A percentile compares a stretch with the other conserved stretches of the same genome.
These are phyloP conservation scores for Aspergillaceae sp. DNA, from an alignment of 2,329 filamentous ascomycete genomes.

Conservation along the genomic window DNA sequence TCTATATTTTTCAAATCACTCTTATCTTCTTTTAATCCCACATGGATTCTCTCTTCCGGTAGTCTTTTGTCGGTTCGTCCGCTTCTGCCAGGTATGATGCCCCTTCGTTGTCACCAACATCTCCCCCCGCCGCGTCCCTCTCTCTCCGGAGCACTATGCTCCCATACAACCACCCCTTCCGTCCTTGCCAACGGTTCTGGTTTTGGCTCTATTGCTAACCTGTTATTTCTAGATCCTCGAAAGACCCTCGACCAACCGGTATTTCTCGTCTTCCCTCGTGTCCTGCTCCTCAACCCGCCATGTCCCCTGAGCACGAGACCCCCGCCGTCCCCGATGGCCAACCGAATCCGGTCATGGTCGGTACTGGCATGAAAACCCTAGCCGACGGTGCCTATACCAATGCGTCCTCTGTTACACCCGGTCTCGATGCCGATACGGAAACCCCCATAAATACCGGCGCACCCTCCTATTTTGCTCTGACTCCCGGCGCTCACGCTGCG, in stretches of 20 bases:
- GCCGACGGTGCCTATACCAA: constrained; percentile 19
- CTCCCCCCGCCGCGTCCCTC: constrained; percentile 11
- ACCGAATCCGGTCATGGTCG: constrained; percentile 23
- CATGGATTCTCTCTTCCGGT: not conserved
- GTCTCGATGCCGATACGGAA: constrained; percentile 14
- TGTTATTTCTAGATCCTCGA: not conserved
- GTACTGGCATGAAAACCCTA: constrained; percentile 18
- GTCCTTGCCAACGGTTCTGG: too few species aligned
- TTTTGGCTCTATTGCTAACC: not conserved
- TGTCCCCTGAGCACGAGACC: constrained; percentile 16
- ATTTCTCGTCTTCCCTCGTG: constrained; percentile 1
- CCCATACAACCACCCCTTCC: too few species aligned
- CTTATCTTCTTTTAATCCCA: not conserved
- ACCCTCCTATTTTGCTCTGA: constrained; percentile 22
- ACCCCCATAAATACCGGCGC: constrained; percentile 11
- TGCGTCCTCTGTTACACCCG: constrained; percentile 22
- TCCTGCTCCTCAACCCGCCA: constrained; percentile 7
- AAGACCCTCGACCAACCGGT: too few species aligned
- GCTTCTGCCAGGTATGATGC: not conserved
- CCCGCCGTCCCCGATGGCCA: constrained; percentile 20
- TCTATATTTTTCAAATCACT: not conserved
- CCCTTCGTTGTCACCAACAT: not conserved
- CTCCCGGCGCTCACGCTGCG: constrained; percentile 14
- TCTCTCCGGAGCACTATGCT: not conserved
- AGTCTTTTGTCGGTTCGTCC: not conserved